phyloP scores from a whole-genome alignment of 1,284 basidiomycete species.

The Sporisorium scitamineum region DNA sequence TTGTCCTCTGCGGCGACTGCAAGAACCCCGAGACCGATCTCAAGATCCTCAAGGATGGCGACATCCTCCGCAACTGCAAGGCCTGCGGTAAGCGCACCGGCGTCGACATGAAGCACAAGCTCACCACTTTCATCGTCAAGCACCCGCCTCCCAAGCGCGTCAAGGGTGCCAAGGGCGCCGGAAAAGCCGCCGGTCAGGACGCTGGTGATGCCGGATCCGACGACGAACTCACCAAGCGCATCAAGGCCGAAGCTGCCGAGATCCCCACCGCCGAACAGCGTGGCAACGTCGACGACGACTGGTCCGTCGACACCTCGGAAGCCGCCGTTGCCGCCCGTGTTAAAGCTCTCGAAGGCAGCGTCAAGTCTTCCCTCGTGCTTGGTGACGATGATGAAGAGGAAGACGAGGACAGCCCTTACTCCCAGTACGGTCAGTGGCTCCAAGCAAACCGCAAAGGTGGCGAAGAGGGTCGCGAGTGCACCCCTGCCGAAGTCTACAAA shows the following conservation, averaged over 20 bases:
- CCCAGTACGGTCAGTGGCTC: conserved; percentile 86
- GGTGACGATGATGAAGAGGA: conserved; percentile 78
- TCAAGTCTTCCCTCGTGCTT: conserved; percentile 74
- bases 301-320: conserved; percentile 91
- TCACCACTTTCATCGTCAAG: conserved; percentile 95
- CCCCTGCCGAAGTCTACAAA: conserved; percentile 79
- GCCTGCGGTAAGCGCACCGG: conserved; percentile 92
- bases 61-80: conserved; percentile 97
- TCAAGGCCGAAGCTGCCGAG: conserved; percentile 71
- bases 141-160: conserved; percentile 84
- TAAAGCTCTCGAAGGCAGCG: conserved; percentile 79
- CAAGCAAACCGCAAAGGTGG: conserved; percentile 78
- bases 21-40: conserved; percentile 99
- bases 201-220: conserved; percentile 69
- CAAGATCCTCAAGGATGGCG: conserved; percentile 83
- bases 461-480: conserved; percentile 55
- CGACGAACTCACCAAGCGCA: conserved; percentile 72
- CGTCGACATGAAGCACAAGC: conserved; percentile 97
- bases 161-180: conserved; percentile 67
- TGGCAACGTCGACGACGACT: conserved; percentile 75
- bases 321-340: conserved; percentile 89
- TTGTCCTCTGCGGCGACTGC: conserved; percentile 96
- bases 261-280: conserved; percentile 72
- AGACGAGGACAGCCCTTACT: conserved; percentile 76
- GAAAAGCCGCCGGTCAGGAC: conserved; percentile 75